Base-by-base conservation (phyloP, 768 basidiomycete species). In the Amanita exitialis region DNA sequence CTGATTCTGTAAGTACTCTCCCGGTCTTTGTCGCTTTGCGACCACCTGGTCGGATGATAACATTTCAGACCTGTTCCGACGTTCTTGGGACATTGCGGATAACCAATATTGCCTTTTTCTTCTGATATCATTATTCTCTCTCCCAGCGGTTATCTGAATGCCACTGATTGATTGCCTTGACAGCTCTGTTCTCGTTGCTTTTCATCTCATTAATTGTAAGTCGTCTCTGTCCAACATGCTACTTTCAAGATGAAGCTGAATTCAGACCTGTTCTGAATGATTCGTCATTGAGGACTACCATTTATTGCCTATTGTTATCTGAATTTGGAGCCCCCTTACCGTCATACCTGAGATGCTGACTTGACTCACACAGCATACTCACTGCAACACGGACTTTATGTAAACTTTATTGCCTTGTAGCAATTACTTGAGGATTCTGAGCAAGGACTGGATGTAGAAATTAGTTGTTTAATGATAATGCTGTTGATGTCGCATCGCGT, bases 21-120 rank as follows among this genome's bases (percentile, higher is more conserved):
- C 15, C 10, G n/a, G 4, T 35, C 46, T 51, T 48, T 36, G 27
- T 53, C 30, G 44, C 25, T 9, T 54, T 30, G 34, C 16, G 28
- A 38, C 52, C 0, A 37, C 49, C 53, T 43, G 59, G 59, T 34
- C 49, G 67, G 84, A 87, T 84, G 86, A 86, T 69, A 77, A 60
- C 64, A 49, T 65, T 69, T 78, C 80, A 86, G 83, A 85, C 84
- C 83, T 86, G 83, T 87, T 80, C 85, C 70, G 81, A 87, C 64
- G 68, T 57, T 60, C 60, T 49, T 55, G 44, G 63, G 59, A 61
- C 61, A 58, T 60, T 79, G 82, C 70, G 78, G 83, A 82, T 66
- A 72, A 73, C 58, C 56, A 59, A 74, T 71, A 81, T 84, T 84
- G 82, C 83, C 76, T 79, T 73, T 74, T 34, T 10, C 1, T 72